Evolutionary conservation across 805 yeast species (phyloP).

Genomic region (Candida ponderosae): DNA sequence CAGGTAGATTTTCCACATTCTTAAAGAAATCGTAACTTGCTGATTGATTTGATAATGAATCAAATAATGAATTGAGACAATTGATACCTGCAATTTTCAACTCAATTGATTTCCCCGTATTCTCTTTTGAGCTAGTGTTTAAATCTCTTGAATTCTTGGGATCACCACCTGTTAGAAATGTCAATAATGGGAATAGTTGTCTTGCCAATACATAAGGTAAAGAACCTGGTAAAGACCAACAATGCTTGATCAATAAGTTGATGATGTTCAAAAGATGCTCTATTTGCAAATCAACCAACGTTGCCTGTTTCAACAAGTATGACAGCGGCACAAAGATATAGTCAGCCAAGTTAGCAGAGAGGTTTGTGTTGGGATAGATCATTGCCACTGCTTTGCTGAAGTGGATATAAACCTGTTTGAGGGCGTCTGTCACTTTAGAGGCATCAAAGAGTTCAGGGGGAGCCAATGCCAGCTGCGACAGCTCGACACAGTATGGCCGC

Average conservation of each 20-base stretch:
- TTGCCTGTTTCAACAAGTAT: slow-evolving; percentile 39
- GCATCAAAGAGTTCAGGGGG: slow-evolving; percentile 28
- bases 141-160: slow-evolving; percentile 15
- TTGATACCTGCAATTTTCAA: slow-evolving; percentile 28
- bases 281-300: slow-evolving; percentile 37
- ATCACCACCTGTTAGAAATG: slow-evolving; percentile 38
- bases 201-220: slow-evolving; percentile 29
- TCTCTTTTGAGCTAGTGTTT: slow-evolving; percentile 18
- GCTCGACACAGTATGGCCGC: slow-evolving; percentile 33
- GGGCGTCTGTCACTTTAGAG: slow-evolving; percentile 20
- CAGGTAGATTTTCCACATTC: slow-evolving; percentile 29
- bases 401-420: slow-evolving; percentile 24
- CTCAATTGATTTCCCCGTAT: slow-evolving; percentile 25
- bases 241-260: slow-evolving; percentile 31
- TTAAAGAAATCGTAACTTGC: slow-evolving; percentile 19
- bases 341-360: slow-evolving; percentile 43
- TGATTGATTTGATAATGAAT: slow-evolving; percentile 19
- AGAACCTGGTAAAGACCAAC: slow-evolving; percentile 36
- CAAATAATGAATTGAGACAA: slow-evolving; percentile 22
- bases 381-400: slow-evolving; percentile 6
- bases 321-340: slow-evolving; percentile 57
- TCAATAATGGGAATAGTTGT: slow-evolving; percentile 40
- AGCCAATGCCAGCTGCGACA: slow-evolving; percentile 36
- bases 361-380: slow-evolving; percentile 1
- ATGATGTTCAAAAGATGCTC: slow-evolving; percentile 40